These are phyloP conservation scores for Helenozyma baotianmanensis DNA, from an alignment of 805 yeast species.

Conservation along the genomic window DNA sequence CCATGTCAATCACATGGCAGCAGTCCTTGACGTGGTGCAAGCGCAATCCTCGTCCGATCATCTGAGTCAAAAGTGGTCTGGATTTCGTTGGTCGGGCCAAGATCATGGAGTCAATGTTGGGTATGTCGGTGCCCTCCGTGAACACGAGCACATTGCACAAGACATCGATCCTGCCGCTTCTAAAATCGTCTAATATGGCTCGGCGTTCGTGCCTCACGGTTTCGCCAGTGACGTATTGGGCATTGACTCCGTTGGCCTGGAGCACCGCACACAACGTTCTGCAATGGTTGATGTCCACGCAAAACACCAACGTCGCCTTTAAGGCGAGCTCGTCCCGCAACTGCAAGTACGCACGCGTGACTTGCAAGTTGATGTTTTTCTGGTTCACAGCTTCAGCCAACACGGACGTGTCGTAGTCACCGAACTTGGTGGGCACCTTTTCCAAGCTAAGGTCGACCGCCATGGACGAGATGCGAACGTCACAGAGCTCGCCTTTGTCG, in stretches of 20 bases:
- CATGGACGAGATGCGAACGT: slow-evolving; percentile 61
- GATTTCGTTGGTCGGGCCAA: slow-evolving; percentile 81
- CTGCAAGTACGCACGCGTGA: slow-evolving; percentile 48
- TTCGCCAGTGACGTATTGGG: slow-evolving; percentile 66
- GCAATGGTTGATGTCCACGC: slow-evolving; percentile 71
- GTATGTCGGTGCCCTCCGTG: slow-evolving; percentile 94
- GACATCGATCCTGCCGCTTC: slow-evolving; percentile 59
- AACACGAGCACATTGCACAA: slow-evolving; percentile 84
- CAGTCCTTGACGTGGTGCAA: slow-evolving; percentile 52
- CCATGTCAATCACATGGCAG: slow-evolving; percentile 77
- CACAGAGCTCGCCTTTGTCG: slow-evolving; percentile 61
- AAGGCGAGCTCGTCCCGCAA: slow-evolving; percentile 32
- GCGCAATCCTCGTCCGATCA: slow-evolving; percentile 89
- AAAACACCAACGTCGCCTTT: slow-evolving; percentile 70
- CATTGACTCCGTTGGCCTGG: slow-evolving; percentile 55
- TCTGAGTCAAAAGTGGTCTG: slow-evolving; percentile 65
- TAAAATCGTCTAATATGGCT: slow-evolving; percentile 52
- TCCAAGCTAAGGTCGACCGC: slow-evolving; percentile 42
- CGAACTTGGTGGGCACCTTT: slow-evolving; percentile 24
- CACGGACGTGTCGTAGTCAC: slow-evolving; percentile 52
- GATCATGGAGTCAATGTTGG: slow-evolving; percentile 76
- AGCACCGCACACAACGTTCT: slow-evolving; percentile 48
- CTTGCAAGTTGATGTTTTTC: slow-evolving; percentile 48
- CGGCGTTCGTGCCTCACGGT: slow-evolving; percentile 53
- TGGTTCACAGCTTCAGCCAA: slow-evolving; percentile 56